Conservation (phyloP, 495 filamentous ascomycete species). For the Immersiella caudata region DNA sequence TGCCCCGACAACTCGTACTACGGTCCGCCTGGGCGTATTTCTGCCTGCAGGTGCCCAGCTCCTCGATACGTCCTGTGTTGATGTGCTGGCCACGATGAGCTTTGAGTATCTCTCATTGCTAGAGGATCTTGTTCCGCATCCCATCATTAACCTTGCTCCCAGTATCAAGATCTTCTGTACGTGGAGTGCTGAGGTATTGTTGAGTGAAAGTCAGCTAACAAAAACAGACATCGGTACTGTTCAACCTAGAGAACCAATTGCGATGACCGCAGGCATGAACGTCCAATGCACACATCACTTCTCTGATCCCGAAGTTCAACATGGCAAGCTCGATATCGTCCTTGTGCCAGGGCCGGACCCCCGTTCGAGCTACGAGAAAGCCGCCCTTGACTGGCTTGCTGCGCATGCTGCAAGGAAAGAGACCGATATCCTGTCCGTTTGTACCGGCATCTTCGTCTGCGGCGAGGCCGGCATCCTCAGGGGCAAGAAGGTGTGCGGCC, state of each 20-base stretch:
- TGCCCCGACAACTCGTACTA: slow-evolving; percentile 12
- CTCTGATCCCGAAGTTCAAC: slow-evolving; percentile 45
- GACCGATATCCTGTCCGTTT: slow-evolving; percentile 57
- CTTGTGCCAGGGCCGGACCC: slow-evolving; percentile 58
- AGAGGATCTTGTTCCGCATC: slow-evolving; percentile 33
- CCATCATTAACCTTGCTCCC: slow-evolving; percentile 44
- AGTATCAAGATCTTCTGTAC: slow-evolving; percentile 43
- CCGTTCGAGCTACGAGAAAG: slow-evolving; percentile 31
- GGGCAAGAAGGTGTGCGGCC: slow-evolving; percentile 54
- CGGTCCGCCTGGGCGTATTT: slow-evolving; percentile 50
- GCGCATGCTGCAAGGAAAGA: slow-evolving; percentile 38
- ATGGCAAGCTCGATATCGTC: slow-evolving; percentile 57
- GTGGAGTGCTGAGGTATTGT: neutral
- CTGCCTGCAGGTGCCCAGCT: slow-evolving; percentile 48
- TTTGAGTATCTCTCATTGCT: slow-evolving; percentile 47
- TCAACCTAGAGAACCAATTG: slow-evolving; percentile 31
- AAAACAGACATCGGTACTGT: slow-evolving; percentile 44
- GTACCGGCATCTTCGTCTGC: slow-evolving; percentile 54
- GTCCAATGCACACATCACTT: slow-evolving; percentile 47
- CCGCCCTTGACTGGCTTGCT: slow-evolving; percentile 50
- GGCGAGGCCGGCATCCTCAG: slow-evolving; percentile 55
- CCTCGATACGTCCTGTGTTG: slow-evolving; percentile 53
- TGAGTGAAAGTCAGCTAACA: neutral
- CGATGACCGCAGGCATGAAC: slow-evolving; percentile 40
- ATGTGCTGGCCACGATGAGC: slow-evolving; percentile 51